Conservation (phyloP, 495 filamentous ascomycete species). For the Annulohypoxylon nitens region DNA sequence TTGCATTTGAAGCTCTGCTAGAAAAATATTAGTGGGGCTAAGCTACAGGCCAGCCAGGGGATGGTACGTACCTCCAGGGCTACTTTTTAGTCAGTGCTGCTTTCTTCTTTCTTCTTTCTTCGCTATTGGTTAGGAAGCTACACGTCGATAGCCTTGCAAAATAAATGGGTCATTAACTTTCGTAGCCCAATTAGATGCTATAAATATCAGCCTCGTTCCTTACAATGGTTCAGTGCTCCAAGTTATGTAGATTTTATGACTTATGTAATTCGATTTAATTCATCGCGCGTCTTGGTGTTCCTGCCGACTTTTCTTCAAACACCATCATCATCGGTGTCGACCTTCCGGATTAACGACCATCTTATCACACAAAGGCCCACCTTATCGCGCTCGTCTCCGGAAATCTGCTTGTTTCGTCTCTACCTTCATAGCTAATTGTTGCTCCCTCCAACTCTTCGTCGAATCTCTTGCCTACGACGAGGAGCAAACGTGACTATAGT, state of each 20-base stretch:
- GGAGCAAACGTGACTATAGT: constrained; percentile 21
- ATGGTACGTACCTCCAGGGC: constrained; percentile 1
- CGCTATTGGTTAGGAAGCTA: not conserved
- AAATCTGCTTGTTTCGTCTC: not conserved
- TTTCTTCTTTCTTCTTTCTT: not conserved
- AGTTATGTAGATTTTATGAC: not conserved
- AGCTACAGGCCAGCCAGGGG: constrained; percentile 19
- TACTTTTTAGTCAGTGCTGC: not conserved
- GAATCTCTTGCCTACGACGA: not conserved
- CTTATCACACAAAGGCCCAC: not conserved
- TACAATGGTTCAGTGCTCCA: not conserved
- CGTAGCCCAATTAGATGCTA: not conserved
- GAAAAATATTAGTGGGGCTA: constrained; percentile 55
- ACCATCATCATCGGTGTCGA: constrained; percentile 16
- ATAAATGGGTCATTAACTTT: not conserved
- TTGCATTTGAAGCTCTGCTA: constrained; percentile 41
- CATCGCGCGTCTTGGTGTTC: constrained; percentile 22
- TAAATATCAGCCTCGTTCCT: constrained; percentile 12
- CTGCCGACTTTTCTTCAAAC: constrained; percentile 10
- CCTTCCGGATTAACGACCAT: not conserved
- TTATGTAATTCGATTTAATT: constrained; percentile 5
- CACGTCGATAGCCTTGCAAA: not conserved
- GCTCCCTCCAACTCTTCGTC: not conserved
- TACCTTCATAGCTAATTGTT: not conserved
- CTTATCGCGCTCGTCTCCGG: not conserved